A percentile compares a stretch with the other conserved stretches of the same genome.
These are phyloP conservation scores for Microcyclospora tardicrescens DNA, from an alignment of 2,329 filamentous ascomycete genomes.

Conservation along the genomic window DNA sequence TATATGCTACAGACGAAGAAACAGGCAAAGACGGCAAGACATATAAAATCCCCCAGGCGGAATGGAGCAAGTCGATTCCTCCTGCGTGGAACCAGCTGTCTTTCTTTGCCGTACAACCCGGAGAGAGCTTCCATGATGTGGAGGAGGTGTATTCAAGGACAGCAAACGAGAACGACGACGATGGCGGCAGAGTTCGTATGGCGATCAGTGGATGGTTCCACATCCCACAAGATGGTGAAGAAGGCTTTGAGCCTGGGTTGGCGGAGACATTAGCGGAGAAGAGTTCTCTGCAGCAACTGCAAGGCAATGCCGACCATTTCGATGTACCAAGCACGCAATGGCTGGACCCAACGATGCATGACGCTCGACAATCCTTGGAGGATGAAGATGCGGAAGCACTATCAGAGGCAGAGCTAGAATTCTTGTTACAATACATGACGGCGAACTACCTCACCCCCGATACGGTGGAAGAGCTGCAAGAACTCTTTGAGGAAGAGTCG, in stretches of 20 bases:
- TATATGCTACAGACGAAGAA: conserved; percentile 61
- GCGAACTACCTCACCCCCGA: conserved; percentile 88
- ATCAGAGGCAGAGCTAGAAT: conserved; percentile 70
- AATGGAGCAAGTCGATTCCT: conserved; percentile 70
- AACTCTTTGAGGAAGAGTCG: conserved; percentile 69
- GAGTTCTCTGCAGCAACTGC: conserved; percentile 83
- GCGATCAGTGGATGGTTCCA: conserved; percentile 99
- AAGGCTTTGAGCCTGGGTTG: conserved; percentile 75
- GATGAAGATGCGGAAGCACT: conserved; percentile 53
- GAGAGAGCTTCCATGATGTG: conserved; percentile 98
- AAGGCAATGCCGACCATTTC: conserved; percentile 81
- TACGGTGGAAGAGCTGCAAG: conserved; percentile 67
- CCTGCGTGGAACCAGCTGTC: conserved; percentile 95
- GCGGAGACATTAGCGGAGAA: conserved; percentile 81
- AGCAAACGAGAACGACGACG: conserved; percentile 46
- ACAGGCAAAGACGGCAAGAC: conserved; percentile 52
- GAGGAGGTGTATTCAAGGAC: conserved; percentile 80
- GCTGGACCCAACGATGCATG: conserved; percentile 27
- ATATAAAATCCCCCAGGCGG: conserved; percentile 67
- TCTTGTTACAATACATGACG: conserved; percentile 78
- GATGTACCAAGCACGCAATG: conserved; percentile 61
- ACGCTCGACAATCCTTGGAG: conserved; percentile 30
- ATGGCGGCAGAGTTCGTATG: conserved; percentile 77
- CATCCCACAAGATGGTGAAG: conserved; percentile 87
- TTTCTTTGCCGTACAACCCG: conserved; percentile 95